Base-by-base conservation (phyloP, 352 stramenopile species). In the Plasmopara muralis region DNA sequence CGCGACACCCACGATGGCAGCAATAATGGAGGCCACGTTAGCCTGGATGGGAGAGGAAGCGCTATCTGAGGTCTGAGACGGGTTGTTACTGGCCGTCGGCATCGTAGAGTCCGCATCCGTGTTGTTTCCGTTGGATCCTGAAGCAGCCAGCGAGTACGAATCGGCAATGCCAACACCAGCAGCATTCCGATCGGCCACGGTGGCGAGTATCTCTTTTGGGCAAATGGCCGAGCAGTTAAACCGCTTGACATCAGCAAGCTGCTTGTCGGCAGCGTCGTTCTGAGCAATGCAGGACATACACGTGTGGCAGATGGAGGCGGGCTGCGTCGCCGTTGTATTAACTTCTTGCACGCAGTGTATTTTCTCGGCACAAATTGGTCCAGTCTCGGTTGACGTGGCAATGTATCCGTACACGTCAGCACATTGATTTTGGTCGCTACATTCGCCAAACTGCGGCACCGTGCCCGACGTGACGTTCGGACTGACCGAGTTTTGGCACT, bases 191-290 rank as follows among this genome's bases (percentile, higher is more conserved):
- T 82, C 67, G 2, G 62, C 68, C 28, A 87, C 66, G 46, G 71
- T 82, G 48, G 83, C 71, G n/a, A 85, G 43, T 28, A 86, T 74
- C 55, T 84, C 74, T 46, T 71, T 54, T 0, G 80, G 77, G 42
- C 80, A 90, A 46, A 90, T 87, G 50, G 68, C 64, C 57, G 70
- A 73, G 62, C 80, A 90, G 66, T 90, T 77, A 55, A 88, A 90
- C 42, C 80, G 80, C 47, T 77, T 81, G 41, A 68, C 66, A 28
- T 50, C 64, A n/a, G 66, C 59, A 13, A 87, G 61, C 54, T 79
- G 55, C 39, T 75, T 68, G 47, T 70, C 63, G n/a, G 68, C 66
- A 7, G 64, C 68, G 54, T 85, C 74, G 60, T 88, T 88, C 66
- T 88, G 77, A 12, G 72, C 65, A 44, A 86, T 85, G 64, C 80